Evolutionary conservation across 83 land plant genomes (phyloP), one percentile per base, ranked within the genome.

Genomic region (Isoetes engelmannii): DNA sequence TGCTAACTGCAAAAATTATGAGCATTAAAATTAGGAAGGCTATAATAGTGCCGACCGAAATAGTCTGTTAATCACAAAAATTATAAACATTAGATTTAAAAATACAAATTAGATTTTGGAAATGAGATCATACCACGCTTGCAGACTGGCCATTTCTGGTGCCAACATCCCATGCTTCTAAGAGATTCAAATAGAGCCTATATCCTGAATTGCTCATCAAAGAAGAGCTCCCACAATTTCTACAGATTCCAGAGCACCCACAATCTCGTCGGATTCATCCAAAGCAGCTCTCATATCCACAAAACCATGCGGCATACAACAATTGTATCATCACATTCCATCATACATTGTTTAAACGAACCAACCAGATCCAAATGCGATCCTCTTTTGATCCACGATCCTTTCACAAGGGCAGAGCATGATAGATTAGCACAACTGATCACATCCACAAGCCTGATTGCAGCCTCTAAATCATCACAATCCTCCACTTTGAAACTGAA

Each of bases 361-460:
- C 98, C 98, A 58, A 93, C 89, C 48, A 93, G 77, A 65, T 87
- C 90, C 74, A 93, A 57, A 73, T 93, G 96, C 9, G 88, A 72
- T 20, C 98, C 98, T 0, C 62, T 72, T 74, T 81, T 82, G 76
- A 93, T 43, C 71, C 67, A 53, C 53, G 18, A 67, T 5, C 98
- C 98, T 7, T 74, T 63, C 67, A 93, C 86, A 19, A 93, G 81
- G 43, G 92, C 77, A 5, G 7, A 44, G 44, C 74, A 80, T 5
- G 98, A 81, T 41, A 84, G 65, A 18, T 96, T 93, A 13, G 96
- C 96, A 65, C 96, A 90, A 76, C 82, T 78, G 56, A 93, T 70
- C 7, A 93, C 59, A 55, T 93, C 98, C 4, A 76, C 87, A 15
- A 17, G 0, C 46, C 78, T 69, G 6, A 88, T 72, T 6, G 74